A percentile compares a stretch with the other conserved stretches of the same genome.
Evolutionary conservation across 148 eudicot genomes (phyloP).

Genomic region (Rhododendron henanense): DNA sequence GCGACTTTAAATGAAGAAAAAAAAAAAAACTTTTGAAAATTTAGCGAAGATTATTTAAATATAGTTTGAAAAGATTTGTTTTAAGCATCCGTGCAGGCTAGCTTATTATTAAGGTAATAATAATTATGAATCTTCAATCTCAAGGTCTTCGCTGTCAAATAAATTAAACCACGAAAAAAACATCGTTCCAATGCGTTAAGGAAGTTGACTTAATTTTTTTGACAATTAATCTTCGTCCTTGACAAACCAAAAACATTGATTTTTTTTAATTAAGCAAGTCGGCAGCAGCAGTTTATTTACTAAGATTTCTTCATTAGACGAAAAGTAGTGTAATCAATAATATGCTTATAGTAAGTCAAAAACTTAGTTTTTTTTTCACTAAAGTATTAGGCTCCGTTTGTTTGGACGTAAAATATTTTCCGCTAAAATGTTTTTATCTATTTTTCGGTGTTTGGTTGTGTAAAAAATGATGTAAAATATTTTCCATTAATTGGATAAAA

Average conservation of each 20-base stretch:
- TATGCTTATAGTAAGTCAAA: background rate
- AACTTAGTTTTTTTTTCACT: background rate
- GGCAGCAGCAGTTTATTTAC: background rate
- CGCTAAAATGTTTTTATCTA: too few species aligned
- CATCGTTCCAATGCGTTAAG: constrained; percentile 17
- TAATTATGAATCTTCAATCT: constrained; percentile 13
- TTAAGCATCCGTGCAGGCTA: constrained; percentile 12
- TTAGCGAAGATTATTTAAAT: background rate
- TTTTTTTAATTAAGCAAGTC: background rate
- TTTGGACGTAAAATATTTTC: too few species aligned
- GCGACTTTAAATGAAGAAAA: background rate
- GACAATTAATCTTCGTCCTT: background rate
- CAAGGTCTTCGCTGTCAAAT: constrained; percentile 19
- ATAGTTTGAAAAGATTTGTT: background rate
- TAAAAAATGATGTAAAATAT: too few species aligned
- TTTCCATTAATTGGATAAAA: too few species aligned
- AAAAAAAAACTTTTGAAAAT: background rate
- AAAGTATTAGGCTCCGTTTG: background rate
- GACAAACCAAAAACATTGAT: background rate
- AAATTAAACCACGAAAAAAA: background rate
- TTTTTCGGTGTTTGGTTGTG: too few species aligned
- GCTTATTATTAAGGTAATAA: background rate
- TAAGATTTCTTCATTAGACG: background rate
- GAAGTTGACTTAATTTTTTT: constrained; percentile 13
- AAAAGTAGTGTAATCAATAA: background rate